Conservation (phyloP, 768 basidiomycete species). For the Inosperma sp. region DNA sequence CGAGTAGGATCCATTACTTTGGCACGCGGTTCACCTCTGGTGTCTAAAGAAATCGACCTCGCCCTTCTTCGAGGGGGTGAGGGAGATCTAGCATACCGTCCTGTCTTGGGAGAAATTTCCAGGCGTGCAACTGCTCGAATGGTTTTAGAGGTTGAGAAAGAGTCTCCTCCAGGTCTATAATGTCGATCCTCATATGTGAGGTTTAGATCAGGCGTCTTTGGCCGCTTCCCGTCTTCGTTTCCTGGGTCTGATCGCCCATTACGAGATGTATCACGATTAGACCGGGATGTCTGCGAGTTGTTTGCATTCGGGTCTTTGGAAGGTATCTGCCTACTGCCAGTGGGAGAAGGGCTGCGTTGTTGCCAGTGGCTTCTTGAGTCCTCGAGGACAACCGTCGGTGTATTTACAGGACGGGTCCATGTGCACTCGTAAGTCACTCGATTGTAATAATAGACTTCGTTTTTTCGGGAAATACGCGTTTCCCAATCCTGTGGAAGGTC, state of each 20-base stretch:
- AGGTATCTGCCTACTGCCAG: constrained; percentile 19
- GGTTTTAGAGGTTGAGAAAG: constrained; percentile 10
- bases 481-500: constrained; percentile 61
- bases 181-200: constrained; percentile 61
- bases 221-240: constrained; percentile 8
- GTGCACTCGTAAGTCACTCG: constrained; percentile 49
- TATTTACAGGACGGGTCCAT: constrained; percentile 50
- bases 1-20: constrained; percentile 19
- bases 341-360: constrained; percentile 21
- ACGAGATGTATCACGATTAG: constrained; percentile 17
- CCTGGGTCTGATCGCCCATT: constrained; percentile 18
- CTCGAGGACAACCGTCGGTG: constrained; percentile 20
- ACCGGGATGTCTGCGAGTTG: constrained; percentile 25
- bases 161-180: constrained; percentile 49
- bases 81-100: constrained; percentile 26
- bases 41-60: constrained; percentile 10
- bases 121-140: constrained; percentile 8
- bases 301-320: constrained; percentile 30
- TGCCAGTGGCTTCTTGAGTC: constrained; percentile 23
- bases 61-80: constrained; percentile 27
- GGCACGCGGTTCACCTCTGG: constrained; percentile 17
- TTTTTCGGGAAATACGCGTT: constrained; percentile 46
- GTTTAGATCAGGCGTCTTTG: constrained; percentile 13
- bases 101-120: constrained; percentile 13
- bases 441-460: constrained; percentile 55